Conservation (phyloP, 192 early-diverging fungal species). For the Umbelopsis vinacea region DNA sequence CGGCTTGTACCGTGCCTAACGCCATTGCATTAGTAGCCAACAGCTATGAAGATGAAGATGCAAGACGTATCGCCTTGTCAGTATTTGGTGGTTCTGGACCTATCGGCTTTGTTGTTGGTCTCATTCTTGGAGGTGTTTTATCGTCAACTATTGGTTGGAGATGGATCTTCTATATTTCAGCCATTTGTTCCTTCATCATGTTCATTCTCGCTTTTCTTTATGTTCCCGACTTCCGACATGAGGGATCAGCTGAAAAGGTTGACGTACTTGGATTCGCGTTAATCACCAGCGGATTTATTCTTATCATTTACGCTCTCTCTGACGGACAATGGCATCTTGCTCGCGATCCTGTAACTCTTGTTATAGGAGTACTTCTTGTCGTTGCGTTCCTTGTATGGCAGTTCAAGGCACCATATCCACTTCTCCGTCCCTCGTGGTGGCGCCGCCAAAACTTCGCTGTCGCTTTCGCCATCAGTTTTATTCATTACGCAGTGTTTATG, state of each 20-base stretch:
- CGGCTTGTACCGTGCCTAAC: constrained; percentile 44
- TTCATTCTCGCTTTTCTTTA: constrained; percentile 40
- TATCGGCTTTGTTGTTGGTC: constrained; percentile 31
- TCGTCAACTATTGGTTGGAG: constrained; percentile 46
- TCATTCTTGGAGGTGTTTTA: constrained; percentile 45
- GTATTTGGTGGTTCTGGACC: constrained; percentile 2
- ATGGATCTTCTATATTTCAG: constrained; percentile 49
- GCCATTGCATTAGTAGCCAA: constrained; percentile 44
- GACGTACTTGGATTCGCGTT: constrained; percentile 39
- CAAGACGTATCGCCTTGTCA: background rate
- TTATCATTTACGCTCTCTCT: constrained; percentile 42
- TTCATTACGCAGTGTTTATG: constrained; percentile 46
- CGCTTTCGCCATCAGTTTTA: constrained; percentile 49
- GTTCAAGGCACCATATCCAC: constrained; percentile 40
- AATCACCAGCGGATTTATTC: constrained; percentile 38
- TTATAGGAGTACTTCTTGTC: constrained; percentile 42
- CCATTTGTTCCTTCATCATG: constrained; percentile 41
- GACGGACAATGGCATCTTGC: constrained; percentile 44
- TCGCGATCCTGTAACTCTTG: constrained; percentile 39
- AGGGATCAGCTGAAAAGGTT: constrained; percentile 35
- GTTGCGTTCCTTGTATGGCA: constrained; percentile 46
- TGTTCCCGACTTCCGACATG: constrained; percentile 37
- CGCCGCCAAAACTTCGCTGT: constrained; percentile 52
- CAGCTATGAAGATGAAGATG: constrained; percentile 26
- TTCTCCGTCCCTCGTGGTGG: constrained; percentile 49